Base-by-base conservation (phyloP, 768 basidiomycete genomes). In the Cystobasidium tubakii region DNA sequence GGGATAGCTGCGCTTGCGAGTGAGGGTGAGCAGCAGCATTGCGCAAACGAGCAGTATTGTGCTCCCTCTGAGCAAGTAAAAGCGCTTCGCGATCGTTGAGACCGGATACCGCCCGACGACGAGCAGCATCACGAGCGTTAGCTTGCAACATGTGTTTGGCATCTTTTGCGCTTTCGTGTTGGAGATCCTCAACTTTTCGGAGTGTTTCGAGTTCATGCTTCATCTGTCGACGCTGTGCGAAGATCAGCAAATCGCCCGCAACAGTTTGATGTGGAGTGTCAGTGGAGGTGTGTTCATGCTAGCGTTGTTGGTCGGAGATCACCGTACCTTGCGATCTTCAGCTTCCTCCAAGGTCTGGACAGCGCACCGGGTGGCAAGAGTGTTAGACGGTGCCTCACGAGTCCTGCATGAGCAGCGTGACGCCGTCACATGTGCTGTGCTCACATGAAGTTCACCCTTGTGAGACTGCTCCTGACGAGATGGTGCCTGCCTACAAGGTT, bases 121-220 rank as follows among this genome's bases (percentile, higher is more conserved):
- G 66, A 21, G 39, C 66, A 33, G 21, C 44, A 21, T 53, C 13
- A 12, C 33, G 57, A 60, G 57, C 57, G 29, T 15, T 21, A 10
- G 43, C 66, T 43, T 67, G 4, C 23, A 67, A 36, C 6, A 67
- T 19, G 12, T 67, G 15, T 10, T 29, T 7, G 15, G 66, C 29
- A 50, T 43, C 50, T n/a, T 67, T n/a, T 43, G 19, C 19, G 29
- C 44, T 54, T 54, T 67, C 69, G 4, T 46, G 50, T 29, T 62
- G 69, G 3, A 71, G 15, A 27, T 62, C 53, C 33, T 71, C 54
- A 1, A 71, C 69, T 31, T 44, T 29, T 7, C 54, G 33, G 7
- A 71, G 54, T 29, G 69, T 71, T 25, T 71, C 54, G 69, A 71
- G 50, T 34, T 71, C 69, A 34, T 71, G 54, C 36, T 60, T 55